phyloP scores from a whole-genome alignment of 306 rosid species.

The Leucaena leucocephala region DNA sequence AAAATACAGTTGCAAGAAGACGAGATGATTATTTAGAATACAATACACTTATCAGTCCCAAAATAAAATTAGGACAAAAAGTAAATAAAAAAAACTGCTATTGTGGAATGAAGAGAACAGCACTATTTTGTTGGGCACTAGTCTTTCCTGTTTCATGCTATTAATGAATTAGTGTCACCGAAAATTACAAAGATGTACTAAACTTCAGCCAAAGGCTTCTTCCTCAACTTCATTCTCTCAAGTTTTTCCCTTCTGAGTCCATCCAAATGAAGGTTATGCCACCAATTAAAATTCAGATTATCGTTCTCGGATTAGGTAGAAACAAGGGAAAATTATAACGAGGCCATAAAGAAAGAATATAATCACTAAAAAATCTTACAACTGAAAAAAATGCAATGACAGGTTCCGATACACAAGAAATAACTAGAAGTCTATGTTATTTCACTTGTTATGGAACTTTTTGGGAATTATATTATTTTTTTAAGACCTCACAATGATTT shows the following conservation, averaged over 20 bases:
- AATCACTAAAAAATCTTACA: no score
- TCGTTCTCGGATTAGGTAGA: conserved; percentile 16
- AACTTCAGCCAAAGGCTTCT: conserved; percentile 19
- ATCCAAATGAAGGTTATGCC: conserved; percentile 19
- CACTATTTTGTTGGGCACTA: conserved; percentile 23
- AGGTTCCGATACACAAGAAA: no score
- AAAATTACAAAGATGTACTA: conserved; percentile 31
- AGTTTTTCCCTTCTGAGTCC: conserved; percentile 7
- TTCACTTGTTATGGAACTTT: no score
- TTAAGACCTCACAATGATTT: no score
- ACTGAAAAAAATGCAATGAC: neutral
- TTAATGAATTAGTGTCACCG: conserved; percentile 25
- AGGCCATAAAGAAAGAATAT: no score
- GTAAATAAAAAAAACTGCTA: conserved; percentile 15
- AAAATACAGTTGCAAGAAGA: conserved; percentile 10
- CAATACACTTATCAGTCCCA: conserved; percentile 26
- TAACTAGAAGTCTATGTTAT: no score
- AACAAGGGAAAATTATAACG: neutral
- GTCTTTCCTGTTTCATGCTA: conserved; percentile 30
- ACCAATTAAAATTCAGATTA: conserved; percentile 26
- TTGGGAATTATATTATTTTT: no score
- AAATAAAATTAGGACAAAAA: conserved; percentile 21
- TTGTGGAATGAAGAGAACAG: conserved; percentile 31
- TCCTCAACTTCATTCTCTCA: conserved; percentile 17
- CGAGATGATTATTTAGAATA: conserved; percentile 33